phyloP scores from a whole-genome alignment of 768 basidiomycete species.

The Lactifluus piperatus region DNA sequence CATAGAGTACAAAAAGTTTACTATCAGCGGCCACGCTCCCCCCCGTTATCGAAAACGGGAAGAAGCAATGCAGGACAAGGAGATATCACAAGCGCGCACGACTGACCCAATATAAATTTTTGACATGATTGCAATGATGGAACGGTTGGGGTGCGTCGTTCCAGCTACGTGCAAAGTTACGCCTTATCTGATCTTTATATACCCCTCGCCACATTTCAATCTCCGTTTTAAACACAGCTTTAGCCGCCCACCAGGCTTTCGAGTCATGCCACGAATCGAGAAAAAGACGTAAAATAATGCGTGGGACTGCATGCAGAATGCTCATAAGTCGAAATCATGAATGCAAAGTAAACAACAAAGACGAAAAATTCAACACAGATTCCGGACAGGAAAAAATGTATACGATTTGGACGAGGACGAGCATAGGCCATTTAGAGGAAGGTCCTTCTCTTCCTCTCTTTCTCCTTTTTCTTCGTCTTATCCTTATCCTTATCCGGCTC shows the following conservation, averaged over 20 bases:
- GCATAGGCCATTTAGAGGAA: no score
- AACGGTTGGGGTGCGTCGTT: constrained; percentile 15
- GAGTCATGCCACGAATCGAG: background rate
- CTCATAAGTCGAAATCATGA: constrained; percentile 1
- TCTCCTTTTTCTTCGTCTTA: constrained; percentile 49
- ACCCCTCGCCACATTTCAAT: constrained; percentile 32
- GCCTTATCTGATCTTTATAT: constrained; percentile 32
- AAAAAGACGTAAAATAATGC: background rate
- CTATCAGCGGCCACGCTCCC: constrained; percentile 41
- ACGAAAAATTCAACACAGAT: background rate
- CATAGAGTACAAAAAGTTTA: constrained; percentile 33
- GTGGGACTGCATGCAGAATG: background rate
- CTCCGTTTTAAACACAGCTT: constrained; percentile 38
- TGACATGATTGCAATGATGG: constrained; percentile 44
- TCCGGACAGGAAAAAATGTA: no score
- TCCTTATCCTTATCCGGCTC: constrained; percentile 39
- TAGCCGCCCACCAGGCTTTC: constrained; percentile 3
- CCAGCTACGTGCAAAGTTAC: constrained; percentile 2
- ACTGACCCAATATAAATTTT: constrained; percentile 96
- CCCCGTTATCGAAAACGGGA: constrained; percentile 22
- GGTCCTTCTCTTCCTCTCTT: constrained; percentile 55
- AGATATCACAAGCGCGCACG: constrained; percentile 44
- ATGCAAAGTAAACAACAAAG: constrained; percentile 12
- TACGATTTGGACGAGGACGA: no score
- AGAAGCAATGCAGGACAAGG: constrained; percentile 37